phyloP scores from a whole-genome alignment of 371 early-diverging fungal genomes.

The Mortierella sp. region DNA sequence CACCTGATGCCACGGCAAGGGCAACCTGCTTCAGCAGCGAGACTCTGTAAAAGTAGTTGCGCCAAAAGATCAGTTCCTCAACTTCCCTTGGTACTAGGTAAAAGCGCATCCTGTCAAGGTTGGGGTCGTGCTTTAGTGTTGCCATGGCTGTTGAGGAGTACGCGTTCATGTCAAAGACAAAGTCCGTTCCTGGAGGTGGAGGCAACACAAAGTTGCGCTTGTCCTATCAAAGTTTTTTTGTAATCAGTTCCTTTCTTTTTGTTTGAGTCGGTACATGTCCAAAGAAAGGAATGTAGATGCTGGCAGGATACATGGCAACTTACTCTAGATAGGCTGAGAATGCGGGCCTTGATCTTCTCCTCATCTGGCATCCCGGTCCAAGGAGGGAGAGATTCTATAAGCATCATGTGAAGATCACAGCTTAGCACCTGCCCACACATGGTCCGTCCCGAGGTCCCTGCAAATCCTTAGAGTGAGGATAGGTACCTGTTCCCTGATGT shows the following conservation, averaged over 20 bases:
- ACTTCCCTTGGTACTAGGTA: slow-evolving; percentile 75
- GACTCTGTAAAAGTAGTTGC: slow-evolving; percentile 83
- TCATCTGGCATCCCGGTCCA: slow-evolving; percentile 71
- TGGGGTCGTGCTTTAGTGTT: slow-evolving; percentile 65
- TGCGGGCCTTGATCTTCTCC: slow-evolving; percentile 62
- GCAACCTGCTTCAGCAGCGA: slow-evolving; percentile 65
- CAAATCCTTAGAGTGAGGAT: too few species aligned
- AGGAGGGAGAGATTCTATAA: slow-evolving; percentile 62
- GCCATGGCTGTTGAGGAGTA: slow-evolving; percentile 71
- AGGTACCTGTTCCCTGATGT: slow-evolving; percentile 48
- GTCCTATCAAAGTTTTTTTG: slow-evolving; percentile 66
- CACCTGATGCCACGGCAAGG: slow-evolving; percentile 24
- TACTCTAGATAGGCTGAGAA: slow-evolving; percentile 70
- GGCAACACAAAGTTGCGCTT: slow-evolving; percentile 72
- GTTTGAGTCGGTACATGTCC: too few species aligned
- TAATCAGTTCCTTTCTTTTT: too few species aligned
- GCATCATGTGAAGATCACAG: background rate
- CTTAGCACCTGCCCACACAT: too few species aligned
- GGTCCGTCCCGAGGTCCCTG: too few species aligned
- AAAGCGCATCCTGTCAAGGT: slow-evolving; percentile 71
- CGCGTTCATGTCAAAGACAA: slow-evolving; percentile 72
- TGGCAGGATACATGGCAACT: background rate
- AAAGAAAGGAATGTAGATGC: background rate
- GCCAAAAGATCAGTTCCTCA: slow-evolving; percentile 73
- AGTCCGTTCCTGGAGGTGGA: slow-evolving; percentile 75